phyloP scores from a whole-genome alignment of 2,329 filamentous ascomycete species.

The Alternaria triticina region DNA sequence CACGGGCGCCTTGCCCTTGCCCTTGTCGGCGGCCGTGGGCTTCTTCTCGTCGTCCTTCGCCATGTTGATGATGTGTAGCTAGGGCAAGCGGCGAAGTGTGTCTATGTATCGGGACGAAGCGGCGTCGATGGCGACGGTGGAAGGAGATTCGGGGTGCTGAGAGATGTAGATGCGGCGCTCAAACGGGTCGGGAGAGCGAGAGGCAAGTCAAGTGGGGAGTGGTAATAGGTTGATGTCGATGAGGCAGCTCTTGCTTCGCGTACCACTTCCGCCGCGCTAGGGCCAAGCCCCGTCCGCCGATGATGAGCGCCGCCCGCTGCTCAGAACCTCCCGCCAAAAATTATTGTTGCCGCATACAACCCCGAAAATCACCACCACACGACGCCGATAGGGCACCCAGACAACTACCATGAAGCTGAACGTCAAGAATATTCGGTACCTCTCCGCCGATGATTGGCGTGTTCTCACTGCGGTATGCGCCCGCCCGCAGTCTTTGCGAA shows the following conservation, averaged over 20 bases:
- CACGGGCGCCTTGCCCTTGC: slow-evolving; percentile 89
- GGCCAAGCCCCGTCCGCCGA: slow-evolving; percentile 33
- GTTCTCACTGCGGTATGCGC: slow-evolving; percentile 81
- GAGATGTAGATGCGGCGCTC: slow-evolving; percentile 5
- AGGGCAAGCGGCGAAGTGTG: slow-evolving; percentile 43
- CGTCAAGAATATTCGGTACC: slow-evolving; percentile 89
- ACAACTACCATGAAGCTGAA: slow-evolving; percentile 82
- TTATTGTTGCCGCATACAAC: slow-evolving; percentile 11
- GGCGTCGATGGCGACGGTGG: slow-evolving; percentile 14
- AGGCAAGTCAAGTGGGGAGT: slow-evolving; percentile 16
- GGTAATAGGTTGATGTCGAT: slow-evolving; percentile 35
- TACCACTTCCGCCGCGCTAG: slow-evolving; percentile 23
- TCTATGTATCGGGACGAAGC: slow-evolving; percentile 16
- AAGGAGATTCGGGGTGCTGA: neutral
- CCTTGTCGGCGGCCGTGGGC: slow-evolving; percentile 86
- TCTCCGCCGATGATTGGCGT: slow-evolving; percentile 91
- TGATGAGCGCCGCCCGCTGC: slow-evolving; percentile 16
- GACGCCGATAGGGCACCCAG: neutral
- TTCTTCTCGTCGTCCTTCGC: slow-evolving; percentile 90
- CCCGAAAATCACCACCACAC: slow-evolving; percentile 13
- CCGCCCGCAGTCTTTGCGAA: slow-evolving; percentile 19
- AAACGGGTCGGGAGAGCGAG: slow-evolving; percentile 16
- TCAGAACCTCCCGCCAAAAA: slow-evolving; percentile 27
- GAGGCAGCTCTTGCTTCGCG: slow-evolving; percentile 38
- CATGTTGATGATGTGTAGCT: slow-evolving; percentile 64